Evolutionary conservation across 2,329 filamentous ascomycete species (phyloP).

Genomic region (Trichoderma pleuroti): DNA sequence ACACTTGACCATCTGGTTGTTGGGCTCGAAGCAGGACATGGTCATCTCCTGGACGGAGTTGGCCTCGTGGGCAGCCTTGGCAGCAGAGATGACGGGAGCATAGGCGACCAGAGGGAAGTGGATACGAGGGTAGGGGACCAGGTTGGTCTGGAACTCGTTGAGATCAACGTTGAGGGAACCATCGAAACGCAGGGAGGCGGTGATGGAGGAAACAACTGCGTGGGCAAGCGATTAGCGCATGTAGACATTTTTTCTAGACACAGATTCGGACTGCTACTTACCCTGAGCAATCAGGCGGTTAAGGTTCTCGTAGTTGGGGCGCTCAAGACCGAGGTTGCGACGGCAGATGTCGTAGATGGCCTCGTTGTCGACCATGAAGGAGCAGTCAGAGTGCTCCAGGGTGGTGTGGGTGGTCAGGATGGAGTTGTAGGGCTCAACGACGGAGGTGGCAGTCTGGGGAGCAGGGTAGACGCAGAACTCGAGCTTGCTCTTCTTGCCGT

Average conservation of each 20-base stretch:
- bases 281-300: conserved; percentile 98
- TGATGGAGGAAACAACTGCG: conserved; percentile 94
- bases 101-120: conserved; percentile 99
- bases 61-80: conserved; percentile 95
- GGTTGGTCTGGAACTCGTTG: conserved; percentile 99
- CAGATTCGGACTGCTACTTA: conserved; percentile 36
- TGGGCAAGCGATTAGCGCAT: neutral
- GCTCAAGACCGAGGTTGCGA: conserved; percentile 93
- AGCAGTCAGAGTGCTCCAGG: conserved; percentile 98
- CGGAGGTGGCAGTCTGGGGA: conserved; percentile 92
- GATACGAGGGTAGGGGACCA: conserved; percentile 97
- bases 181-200: conserved; percentile 95
- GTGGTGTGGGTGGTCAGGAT: conserved; percentile 99
- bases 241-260: neutral
- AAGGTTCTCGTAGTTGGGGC: conserved; percentile 97
- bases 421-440: conserved; percentile 99
- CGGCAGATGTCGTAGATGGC: conserved; percentile 99
- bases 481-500: conserved; percentile 99
- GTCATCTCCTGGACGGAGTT: conserved; percentile 98
- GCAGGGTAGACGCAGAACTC: conserved; percentile 99
- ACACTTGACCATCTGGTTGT: conserved; percentile 99
- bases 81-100: conserved; percentile 86
- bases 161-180: conserved; percentile 98
- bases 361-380: conserved; percentile 99
- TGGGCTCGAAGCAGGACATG: conserved; percentile 98